Evolutionary conservation across 2,329 filamentous ascomycete genomes (phyloP).

Genomic region (Aphanocladium album): DNA sequence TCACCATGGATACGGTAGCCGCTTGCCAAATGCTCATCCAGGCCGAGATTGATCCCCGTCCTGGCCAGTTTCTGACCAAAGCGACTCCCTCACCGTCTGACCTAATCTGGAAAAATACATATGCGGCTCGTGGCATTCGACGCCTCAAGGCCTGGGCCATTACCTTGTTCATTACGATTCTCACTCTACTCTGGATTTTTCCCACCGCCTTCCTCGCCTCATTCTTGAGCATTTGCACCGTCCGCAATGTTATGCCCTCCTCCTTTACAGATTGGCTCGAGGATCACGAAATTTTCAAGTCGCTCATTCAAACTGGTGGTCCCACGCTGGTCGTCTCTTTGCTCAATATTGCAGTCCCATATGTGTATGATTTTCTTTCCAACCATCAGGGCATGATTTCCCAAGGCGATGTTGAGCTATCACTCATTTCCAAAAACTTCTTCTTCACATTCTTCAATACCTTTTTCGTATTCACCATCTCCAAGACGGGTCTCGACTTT

Average conservation of each 20-base stretch:
- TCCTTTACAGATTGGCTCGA: constrained; percentile 62
- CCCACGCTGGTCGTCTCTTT: constrained; percentile 82
- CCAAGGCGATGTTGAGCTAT: constrained; percentile 88
- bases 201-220: constrained; percentile 75
- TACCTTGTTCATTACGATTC: constrained; percentile 72
- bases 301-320: constrained; percentile 79
- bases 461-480: constrained; percentile 88
- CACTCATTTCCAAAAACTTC: constrained; percentile 96
- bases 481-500: constrained; percentile 76
- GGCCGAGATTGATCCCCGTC: constrained; percentile 84
- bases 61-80: constrained; percentile 78
- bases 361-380: constrained; percentile 89
- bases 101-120: constrained; percentile 94
- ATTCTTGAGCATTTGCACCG: constrained; percentile 74
- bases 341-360: constrained; percentile 84
- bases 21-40: constrained; percentile 94
- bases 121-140: constrained; percentile 67
- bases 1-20: constrained; percentile 95
- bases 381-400: constrained; percentile 93
- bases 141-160: constrained; percentile 78
- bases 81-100: constrained; percentile 84
- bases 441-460: constrained; percentile 99
- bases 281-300: constrained; percentile 63
- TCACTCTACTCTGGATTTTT: constrained; percentile 85
- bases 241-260: constrained; percentile 67